Evolutionary conservation across 2,329 filamentous ascomycete genomes (phyloP), one percentile per base, ranked within the genome.

Genomic region (Leptographium procerum): DNA sequence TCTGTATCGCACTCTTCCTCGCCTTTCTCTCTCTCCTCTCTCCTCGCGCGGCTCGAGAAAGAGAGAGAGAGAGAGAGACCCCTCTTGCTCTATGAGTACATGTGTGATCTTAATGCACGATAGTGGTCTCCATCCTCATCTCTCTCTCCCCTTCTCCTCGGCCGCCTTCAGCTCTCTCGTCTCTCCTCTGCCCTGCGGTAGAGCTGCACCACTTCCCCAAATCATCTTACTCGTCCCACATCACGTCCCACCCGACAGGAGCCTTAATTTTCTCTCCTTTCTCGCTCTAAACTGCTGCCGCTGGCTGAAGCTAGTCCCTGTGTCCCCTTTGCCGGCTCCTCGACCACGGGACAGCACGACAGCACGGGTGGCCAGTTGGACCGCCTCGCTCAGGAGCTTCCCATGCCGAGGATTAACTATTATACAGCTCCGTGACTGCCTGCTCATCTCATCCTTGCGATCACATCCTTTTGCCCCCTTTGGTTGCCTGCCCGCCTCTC

Each of bases 161-260:
- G n/a, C n/a, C n/a, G n/a, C n/a, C n/a, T 6, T 36, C 16, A 19
- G 40, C 48, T 11, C 48, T 26, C 19, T 11, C 26, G 28, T 16
- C 14, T 29, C 48, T 29, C 26, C 47, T 16, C 26, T 24, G 24
- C 52, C 34, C 22, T 34, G 28, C n/a, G 29, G 31, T 31, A 19
- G 51, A 54, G 5, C 33, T 40, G 52, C 33, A 54, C 33, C 52
- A 40, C 52, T 53, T 53, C 52, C 52, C 52, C 52, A 53, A 33
- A 53, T n/a, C 52, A 26, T 36, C 52, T 40, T 36, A 53, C 36
- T 55, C 53, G 53, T 55, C 53, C 53, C 53, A 45, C 53, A 11
- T 16, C 26, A 31, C 40, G 53, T 55, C 53, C 53, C 53, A 55
- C 53, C 34, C 24, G 53, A 10, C 34, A 55, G 11, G 22, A 22